Evolutionary conservation across 2,329 filamentous ascomycete genomes (phyloP), one percentile per base, ranked within the genome.

Genomic region (Nigrospora oryzae): DNA sequence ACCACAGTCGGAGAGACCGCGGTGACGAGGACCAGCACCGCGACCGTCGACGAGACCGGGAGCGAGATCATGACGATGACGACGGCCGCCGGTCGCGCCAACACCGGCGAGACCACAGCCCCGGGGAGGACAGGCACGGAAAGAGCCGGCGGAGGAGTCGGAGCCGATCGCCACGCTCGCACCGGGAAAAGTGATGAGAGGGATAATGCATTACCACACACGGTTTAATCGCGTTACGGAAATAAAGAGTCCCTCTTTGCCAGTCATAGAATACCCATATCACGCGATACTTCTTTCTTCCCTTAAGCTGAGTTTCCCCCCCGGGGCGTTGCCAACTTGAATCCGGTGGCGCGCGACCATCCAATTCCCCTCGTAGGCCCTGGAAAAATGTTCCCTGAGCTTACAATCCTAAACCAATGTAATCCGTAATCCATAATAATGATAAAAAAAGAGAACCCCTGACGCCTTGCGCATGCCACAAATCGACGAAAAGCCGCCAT

Each of bases 141-240:
- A 56, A 46, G 45, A 57, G 59, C 34, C 56, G 55, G 34, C 55
- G 53, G 36, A 61, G 63, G 47, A 69, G 66, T 49, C 66, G 67
- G 49, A 74, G 71, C 51, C 64, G 62, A 42, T 75, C 72, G 43
- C 71, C 70, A 47, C 56, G 54, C 42, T 57, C 48, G 32, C 44
- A 54, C 53, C 53, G 48, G 51, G 47, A 49, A 45, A 50, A 49
- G 53, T 45, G 43, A 49, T 8, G 2, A 34, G 40, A 5, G 14
- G 16, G 15, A 11, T 34, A 5, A 28, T 33, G 23, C 5, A 28
- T 28, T 28, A 10, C 8, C 23, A 28, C 23, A 23, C 19, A 23
- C 19, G 23, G 23, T 28, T 7, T 28, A 28, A 28, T 28, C 23
- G 23, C 23, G 5, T 28, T 28, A 28, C 23, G 10, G 10, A 28